Conservation (phyloP, 202 grass and related monocot genomes). For the Carex arenaria region DNA sequence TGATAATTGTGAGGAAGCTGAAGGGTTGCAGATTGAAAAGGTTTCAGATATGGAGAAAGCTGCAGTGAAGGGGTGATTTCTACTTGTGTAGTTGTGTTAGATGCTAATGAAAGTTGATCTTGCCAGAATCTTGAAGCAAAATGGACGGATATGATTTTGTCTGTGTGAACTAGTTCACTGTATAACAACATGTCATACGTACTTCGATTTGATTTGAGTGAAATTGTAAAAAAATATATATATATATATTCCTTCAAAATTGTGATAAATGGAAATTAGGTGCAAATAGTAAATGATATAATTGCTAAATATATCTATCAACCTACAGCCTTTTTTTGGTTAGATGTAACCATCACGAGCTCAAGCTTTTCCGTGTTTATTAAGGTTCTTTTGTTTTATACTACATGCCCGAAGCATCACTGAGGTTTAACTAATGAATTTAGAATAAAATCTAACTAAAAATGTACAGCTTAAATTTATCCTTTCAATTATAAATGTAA, state of each 20-base stretch:
- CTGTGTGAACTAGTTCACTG: not conserved
- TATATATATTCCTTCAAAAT: not conserved
- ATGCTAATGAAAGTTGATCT: not conserved
- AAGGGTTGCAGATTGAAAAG: not conserved
- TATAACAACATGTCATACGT: too few relatives aligned
- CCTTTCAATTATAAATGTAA: too few relatives aligned
- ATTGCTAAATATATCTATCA: too few relatives aligned
- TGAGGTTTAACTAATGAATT: too few relatives aligned
- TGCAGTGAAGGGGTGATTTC: not conserved
- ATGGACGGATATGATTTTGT: not conserved
- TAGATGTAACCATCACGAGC: too few relatives aligned
- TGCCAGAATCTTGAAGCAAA: not conserved
- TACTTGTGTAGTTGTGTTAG: not conserved
- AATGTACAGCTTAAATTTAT: too few relatives aligned
- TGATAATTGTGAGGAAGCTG: constrained; percentile 18
- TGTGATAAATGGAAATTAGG: not conserved
- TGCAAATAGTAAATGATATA: too few relatives aligned
- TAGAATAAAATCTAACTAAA: too few relatives aligned
- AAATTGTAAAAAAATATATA: not conserved
- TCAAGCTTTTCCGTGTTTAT: too few relatives aligned
- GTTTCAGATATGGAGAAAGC: constrained; percentile 42
- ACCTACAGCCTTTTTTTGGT: too few relatives aligned
- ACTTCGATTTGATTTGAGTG: not conserved
- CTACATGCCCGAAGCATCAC: too few relatives aligned
- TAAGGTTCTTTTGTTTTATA: too few relatives aligned